Evolutionary conservation across 495 filamentous ascomycete genomes (phyloP).

Genomic region (Saxophila tyrrhenica): DNA sequence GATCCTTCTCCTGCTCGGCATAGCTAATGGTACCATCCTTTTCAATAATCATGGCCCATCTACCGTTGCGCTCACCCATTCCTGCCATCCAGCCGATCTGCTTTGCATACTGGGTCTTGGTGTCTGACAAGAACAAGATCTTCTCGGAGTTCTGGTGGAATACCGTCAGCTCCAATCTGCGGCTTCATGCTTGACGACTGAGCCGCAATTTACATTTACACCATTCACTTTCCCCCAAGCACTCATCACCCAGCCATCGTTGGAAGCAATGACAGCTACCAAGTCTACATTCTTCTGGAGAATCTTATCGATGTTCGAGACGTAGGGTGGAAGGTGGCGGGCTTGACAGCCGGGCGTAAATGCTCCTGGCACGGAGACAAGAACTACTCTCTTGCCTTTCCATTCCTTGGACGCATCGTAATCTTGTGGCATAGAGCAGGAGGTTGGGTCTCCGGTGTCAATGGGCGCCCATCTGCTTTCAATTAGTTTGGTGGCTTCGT

Average conservation of each 20-base stretch:
- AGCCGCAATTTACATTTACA: constrained; percentile 31
- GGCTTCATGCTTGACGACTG: background rate
- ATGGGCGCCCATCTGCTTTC: constrained; percentile 30
- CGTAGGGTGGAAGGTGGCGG: constrained; percentile 77
- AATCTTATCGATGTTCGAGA: constrained; percentile 58
- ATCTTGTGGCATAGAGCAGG: constrained; percentile 66
- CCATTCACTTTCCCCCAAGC: constrained; percentile 94
- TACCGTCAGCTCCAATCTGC: background rate
- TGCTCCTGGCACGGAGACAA: constrained; percentile 84
- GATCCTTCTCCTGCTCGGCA: constrained; percentile 62
- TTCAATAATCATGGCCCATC: constrained; percentile 81
- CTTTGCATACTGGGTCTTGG: constrained; percentile 65
- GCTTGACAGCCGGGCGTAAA: constrained; percentile 93
- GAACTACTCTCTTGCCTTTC: constrained; percentile 77
- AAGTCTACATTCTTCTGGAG: constrained; percentile 77
- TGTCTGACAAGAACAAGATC: constrained; percentile 79
- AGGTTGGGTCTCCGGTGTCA: constrained; percentile 36
- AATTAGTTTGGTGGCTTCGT: background rate
- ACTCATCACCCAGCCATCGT: constrained; percentile 72
- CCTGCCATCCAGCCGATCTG: constrained; percentile 70
- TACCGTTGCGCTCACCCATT: constrained; percentile 55
- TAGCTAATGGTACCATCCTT: constrained; percentile 75
- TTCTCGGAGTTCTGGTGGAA: constrained; percentile 3
- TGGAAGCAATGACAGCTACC: constrained; percentile 75
- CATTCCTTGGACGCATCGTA: constrained; percentile 82